Base-by-base conservation (phyloP, 2,329 filamentous ascomycete species). In the Trichoderma atroviride region DNA sequence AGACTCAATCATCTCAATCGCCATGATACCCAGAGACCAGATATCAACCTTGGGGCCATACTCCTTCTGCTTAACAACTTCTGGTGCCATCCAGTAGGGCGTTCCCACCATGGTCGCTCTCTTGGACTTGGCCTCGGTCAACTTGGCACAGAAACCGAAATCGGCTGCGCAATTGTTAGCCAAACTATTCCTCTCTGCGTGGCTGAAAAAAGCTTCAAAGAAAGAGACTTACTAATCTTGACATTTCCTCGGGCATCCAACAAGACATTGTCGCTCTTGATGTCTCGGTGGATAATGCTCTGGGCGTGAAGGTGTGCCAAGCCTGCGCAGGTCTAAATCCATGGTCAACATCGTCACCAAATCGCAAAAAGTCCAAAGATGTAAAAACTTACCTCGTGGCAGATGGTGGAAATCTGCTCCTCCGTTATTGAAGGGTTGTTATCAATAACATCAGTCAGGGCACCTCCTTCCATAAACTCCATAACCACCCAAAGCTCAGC, bases 401-500 rank as follows among this genome's bases (percentile, higher is more conserved):
- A 98, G 73, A 99, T 98, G 5, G 95, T 97, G 11, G 96, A 93
- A 76, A 99, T 99, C 80, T 99, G 96, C 78, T 97, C 93, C 80
- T 99, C 96, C 5, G 92, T 93, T 75, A 99, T 97, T 69, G 90
- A 89, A 2, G 91, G 88, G 81, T 98, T 99, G 83, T 98, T 97
- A 81, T 99, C 96, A 81, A 99, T 99, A 71, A 99, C 94, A 84
- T 99, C 96, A 1, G 96, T 99, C 79, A 99, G 83, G 71, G 96
- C 93, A 82, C 96, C 96, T 75, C 96, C 96, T 82, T 99, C 96
- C 96, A 99, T 99, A 77, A 94, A 99, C 83, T 99, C 96, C 96
- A 99, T 97, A 64, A 99, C 95, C 13, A 99, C 94, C 96, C 96
- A 99, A n/a, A 99, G 87, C 80, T 99, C 96, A 67, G 92, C 88